Evolutionary conservation across 345 rosid genomes (phyloP).

Genomic region (Bruguiera gymnorhiza): DNA sequence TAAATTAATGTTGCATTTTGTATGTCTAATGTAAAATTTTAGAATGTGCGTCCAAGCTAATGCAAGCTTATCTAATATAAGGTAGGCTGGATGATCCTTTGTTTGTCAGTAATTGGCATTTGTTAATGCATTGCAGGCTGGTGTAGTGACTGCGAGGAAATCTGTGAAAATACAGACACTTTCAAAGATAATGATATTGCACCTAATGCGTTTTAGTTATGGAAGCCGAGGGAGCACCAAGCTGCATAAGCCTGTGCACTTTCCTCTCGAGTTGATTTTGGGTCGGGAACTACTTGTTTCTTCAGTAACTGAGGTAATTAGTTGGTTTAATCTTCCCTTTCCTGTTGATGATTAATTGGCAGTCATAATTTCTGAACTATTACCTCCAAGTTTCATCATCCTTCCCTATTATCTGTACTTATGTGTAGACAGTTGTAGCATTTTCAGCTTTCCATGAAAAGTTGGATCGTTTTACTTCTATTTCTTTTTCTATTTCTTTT

Average conservation of each 20-base stretch:
- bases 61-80: too few species aligned
- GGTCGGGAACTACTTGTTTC: constrained; percentile 66
- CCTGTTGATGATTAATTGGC: neutral
- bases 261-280: constrained; percentile 75
- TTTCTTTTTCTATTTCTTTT: too few species aligned
- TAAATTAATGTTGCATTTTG: neutral
- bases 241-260: constrained; percentile 72
- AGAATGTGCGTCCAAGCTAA: too few species aligned
- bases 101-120: too few species aligned
- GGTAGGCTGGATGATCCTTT: too few species aligned
- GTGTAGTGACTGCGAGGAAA: constrained; percentile 79
- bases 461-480: too few species aligned
- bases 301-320: constrained; percentile 57
- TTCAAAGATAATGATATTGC: constrained; percentile 87
- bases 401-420: too few species aligned
- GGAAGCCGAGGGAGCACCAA: constrained; percentile 93
- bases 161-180: constrained; percentile 73
- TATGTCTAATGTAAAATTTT: too few species aligned
- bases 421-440: too few species aligned
- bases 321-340: neutral
- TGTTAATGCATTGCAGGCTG: constrained; percentile 45
- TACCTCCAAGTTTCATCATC: too few species aligned
- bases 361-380: neutral
- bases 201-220: constrained; percentile 87
- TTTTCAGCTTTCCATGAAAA: too few species aligned